These are phyloP conservation scores for Candida multigemmis DNA, from an alignment of 805 yeast genomes.

Conservation along the genomic window DNA sequence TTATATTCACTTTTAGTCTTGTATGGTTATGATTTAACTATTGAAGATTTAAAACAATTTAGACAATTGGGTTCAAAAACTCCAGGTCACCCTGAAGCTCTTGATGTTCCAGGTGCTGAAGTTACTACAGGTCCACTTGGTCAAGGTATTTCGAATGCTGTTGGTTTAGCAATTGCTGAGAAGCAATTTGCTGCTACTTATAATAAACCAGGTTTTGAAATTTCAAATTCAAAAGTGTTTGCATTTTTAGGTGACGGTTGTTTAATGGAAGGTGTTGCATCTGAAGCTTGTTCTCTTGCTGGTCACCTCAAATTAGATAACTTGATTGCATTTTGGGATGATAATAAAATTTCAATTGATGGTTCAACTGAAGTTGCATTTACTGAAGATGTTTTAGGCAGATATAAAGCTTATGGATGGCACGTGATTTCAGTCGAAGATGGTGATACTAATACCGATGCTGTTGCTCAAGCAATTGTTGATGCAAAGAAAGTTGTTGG, in stretches of 20 bases:
- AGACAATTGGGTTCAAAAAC: conserved; percentile 86
- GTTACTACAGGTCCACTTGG: conserved; percentile 99
- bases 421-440: conserved; percentile 66
- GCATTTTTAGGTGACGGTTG: conserved; percentile 94
- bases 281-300: conserved; percentile 91
- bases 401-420: conserved; percentile 95
- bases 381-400: conserved; percentile 81
- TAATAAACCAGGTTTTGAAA: conserved; percentile 74
- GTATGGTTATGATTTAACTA: conserved; percentile 69
- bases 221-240: conserved; percentile 73
- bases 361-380: conserved; percentile 85
- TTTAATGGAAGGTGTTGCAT: conserved; percentile 94
- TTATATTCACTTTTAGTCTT: conserved; percentile 79
- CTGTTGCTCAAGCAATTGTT: conserved; percentile 65
- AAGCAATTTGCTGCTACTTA: conserved; percentile 84
- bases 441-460: conserved; percentile 73
- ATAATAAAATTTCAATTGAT: conserved; percentile 93
- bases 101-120: conserved; percentile 84
- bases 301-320: conserved; percentile 93
- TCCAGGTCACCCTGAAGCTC: conserved; percentile 94
- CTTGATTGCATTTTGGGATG: conserved; percentile 93
- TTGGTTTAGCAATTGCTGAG: conserved; percentile 94
- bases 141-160: conserved; percentile 94
- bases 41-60: conserved; percentile 84
- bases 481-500: conserved; percentile 68